Evolutionary conservation across 306 rosid genomes (phyloP), one percentile per base, ranked within the genome.

Genomic region (Inga oerstediana): DNA sequence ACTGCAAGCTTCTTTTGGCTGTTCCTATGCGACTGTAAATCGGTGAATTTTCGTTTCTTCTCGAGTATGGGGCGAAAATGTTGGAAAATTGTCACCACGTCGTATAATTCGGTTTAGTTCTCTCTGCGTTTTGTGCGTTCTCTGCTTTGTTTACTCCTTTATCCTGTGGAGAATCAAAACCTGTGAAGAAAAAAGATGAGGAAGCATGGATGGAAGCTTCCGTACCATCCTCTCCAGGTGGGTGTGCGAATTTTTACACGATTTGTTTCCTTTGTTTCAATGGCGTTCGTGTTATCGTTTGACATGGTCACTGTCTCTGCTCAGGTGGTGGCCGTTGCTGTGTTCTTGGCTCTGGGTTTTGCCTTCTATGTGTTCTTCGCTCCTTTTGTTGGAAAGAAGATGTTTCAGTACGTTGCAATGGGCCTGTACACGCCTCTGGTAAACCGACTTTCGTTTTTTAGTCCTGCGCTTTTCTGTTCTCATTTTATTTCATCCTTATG

Each of bases 201-300:
- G 92, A 96, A 91, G 92, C 78, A 93, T 80, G 99, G 99, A 74
- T 96, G 99, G 99, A 92, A 93, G 83, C 96, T 96, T 74, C 99
- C 99, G 49, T 93, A 93, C 72, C 99, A 96, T 83, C 99, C 98
- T 76, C 98, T 96, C 11, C 99, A 96, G 98, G 99, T 95, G 56
- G 20, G 85, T 54, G 43, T 54, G 35, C 24, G 7, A 67, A 65
- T 43, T 30, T 49, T 72, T 82, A 51, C 30, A 45, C 56, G 72
- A 84, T 76, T 80, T 66, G 2, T 72, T 61, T 0, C 59, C 74
- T 6, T 74, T 62, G 81, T 62, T 77, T 41, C 11, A 5, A 70
- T 70, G 52, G 52, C 13, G 48, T 9, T 45, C 10, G 52, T 13
- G 52, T 48, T 48, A 43, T 48, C 16, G 52, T 45, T 44, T 10